Percentiles rank a stretch among this genome's conserved stretches.
Conservation (phyloP, 116 monocot species). For the Posidonia oceanica region DNA sequence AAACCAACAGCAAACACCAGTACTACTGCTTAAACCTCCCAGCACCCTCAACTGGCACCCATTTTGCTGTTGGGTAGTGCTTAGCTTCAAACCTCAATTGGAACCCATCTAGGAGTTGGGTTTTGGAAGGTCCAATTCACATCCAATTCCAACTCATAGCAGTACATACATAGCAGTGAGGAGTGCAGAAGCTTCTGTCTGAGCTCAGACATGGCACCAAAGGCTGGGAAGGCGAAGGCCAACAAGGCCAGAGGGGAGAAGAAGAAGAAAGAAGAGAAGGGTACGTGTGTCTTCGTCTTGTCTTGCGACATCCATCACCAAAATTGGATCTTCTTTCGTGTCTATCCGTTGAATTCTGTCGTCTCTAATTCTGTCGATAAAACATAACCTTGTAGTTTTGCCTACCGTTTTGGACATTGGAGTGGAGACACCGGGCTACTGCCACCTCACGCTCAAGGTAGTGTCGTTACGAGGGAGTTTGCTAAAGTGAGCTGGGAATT, state of each 20-base stretch:
- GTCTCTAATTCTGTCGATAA: neutral
- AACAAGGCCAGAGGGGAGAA: slow-evolving; percentile 79
- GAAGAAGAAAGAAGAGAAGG: slow-evolving; percentile 99
- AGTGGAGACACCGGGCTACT: slow-evolving; percentile 70
- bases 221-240: slow-evolving; percentile 63
- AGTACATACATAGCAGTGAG: neutral
- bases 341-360: neutral
- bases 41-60: too few relatives aligned
- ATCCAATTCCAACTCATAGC: neutral
- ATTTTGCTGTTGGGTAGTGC: too few relatives aligned
- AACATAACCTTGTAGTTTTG: slow-evolving; percentile 42
- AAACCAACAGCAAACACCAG: neutral
- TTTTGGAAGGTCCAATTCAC: neutral
- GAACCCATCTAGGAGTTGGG: neutral
- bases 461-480: neutral
- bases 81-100: too few relatives aligned
- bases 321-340: neutral
- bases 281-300: slow-evolving; percentile 11
- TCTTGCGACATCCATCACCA: neutral
- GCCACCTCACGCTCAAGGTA: slow-evolving; percentile 89
- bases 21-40: too few relatives aligned
- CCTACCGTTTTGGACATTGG: slow-evolving; percentile 73
- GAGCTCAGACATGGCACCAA: slow-evolving; percentile 58
- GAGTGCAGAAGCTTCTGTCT: neutral
- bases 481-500: neutral